These are phyloP conservation scores for Carallia pectinifolia DNA, from an alignment of 345 rosid species.

Conservation along the genomic window DNA sequence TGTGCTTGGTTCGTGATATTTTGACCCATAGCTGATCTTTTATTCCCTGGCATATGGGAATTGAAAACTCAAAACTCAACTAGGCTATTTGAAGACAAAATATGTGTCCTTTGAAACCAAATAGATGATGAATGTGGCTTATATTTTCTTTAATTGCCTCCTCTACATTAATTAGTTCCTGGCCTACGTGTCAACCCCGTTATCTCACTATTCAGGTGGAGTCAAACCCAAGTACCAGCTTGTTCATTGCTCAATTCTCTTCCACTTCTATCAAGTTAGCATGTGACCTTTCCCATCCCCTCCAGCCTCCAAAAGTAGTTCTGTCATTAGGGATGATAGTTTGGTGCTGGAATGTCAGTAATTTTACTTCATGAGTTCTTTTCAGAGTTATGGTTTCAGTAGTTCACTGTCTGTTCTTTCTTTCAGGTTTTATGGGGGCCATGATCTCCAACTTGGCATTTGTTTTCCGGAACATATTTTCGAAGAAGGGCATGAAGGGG, in stretches of 20 bases:
- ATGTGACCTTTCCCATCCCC: no score
- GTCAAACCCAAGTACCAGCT: background rate
- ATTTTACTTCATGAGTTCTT: background rate
- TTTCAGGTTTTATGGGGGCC: slow-evolving; percentile 89
- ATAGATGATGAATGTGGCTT: background rate
- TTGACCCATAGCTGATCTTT: background rate
- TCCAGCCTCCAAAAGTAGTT: background rate
- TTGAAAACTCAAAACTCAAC: background rate
- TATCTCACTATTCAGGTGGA: no score
- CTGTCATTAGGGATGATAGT: background rate
- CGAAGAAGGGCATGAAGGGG: slow-evolving; percentile 97
- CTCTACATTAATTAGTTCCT: background rate
- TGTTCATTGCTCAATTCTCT: background rate
- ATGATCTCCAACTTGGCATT: slow-evolving; percentile 97
- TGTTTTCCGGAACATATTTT: slow-evolving; percentile 90
- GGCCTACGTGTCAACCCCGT: no score
- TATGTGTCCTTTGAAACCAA: background rate
- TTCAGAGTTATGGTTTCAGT: slow-evolving; percentile 5
- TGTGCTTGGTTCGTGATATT: background rate
- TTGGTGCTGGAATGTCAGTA: slow-evolving; percentile 7
- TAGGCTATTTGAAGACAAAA: background rate
- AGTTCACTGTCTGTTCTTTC: slow-evolving; percentile 8
- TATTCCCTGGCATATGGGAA: background rate
- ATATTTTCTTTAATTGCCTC: background rate
- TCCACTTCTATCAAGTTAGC: background rate